Evolutionary conservation across 208 protist species (phyloP).

Genomic region (Trichomonas vaginalis): DNA sequence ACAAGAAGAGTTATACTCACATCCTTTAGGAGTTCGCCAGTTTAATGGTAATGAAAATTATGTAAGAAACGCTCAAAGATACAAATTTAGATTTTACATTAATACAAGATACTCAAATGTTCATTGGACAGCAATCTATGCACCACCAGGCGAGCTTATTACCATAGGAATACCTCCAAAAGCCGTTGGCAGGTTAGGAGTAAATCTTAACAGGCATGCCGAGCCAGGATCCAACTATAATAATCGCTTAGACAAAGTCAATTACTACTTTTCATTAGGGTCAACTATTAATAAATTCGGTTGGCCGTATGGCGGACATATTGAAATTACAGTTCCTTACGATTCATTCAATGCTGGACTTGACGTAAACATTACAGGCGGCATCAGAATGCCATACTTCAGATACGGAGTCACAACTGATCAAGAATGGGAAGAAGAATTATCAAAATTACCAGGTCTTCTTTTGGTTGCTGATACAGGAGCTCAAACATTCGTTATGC

Average conservation of each 20-base stretch:
- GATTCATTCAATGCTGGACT: neutral
- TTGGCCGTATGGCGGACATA: neutral
- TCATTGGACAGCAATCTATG: neutral
- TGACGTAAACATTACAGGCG: neutral
- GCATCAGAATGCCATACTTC: neutral
- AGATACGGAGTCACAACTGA: neutral
- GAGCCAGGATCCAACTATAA: neutral
- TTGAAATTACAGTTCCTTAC: neutral
- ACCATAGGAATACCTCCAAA: neutral
- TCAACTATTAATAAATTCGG: neutral
- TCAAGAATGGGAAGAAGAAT: neutral
- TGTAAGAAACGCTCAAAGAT: neutral
- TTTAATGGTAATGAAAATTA: neutral
- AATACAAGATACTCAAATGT: neutral
- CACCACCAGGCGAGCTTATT: neutral
- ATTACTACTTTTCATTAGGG: neutral
- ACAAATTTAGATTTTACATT: neutral
- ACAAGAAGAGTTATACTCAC: neutral
- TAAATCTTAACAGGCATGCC: neutral
- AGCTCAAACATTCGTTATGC: neutral
- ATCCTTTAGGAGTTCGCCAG: neutral
- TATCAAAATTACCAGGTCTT: neutral
- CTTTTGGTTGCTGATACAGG: neutral
- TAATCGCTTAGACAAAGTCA: too few relatives aligned
- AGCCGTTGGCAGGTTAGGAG: neutral